A percentile compares a stretch with the other conserved stretches of the same genome.
These are phyloP conservation scores for Schwanniomyces pseudopolymorphus DNA, from an alignment of 805 yeast species.

Conservation along the genomic window DNA sequence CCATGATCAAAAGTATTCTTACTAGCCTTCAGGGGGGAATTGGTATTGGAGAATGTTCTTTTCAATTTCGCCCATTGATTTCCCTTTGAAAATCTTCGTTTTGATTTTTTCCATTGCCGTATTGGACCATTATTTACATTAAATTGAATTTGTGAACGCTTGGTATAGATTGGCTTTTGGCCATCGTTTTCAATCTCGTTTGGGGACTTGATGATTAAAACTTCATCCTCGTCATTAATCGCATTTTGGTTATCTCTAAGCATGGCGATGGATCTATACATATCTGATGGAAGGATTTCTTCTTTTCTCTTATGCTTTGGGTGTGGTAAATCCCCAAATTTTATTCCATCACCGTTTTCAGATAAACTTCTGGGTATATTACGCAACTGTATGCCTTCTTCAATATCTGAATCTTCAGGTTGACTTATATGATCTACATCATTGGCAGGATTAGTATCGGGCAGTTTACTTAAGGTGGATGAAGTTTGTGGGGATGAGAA, in stretches of 20 bases:
- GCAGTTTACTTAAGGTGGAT: slow-evolving; percentile 5
- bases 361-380: neutral
- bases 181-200: slow-evolving; percentile 55
- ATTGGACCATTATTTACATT: slow-evolving; percentile 14
- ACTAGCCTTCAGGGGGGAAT: slow-evolving; percentile 1
- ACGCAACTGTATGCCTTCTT: slow-evolving; percentile 5
- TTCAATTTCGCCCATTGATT: slow-evolving; percentile 22
- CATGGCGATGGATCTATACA: slow-evolving; percentile 81
- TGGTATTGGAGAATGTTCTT: slow-evolving; percentile 22
- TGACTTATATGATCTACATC: slow-evolving; percentile 37
- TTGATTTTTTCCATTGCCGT: slow-evolving; percentile 12
- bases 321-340: slow-evolving; percentile 60
- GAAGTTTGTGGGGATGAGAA: slow-evolving; percentile 14
- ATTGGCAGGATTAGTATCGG: slow-evolving; percentile 5
- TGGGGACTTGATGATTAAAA: slow-evolving; percentile 75
- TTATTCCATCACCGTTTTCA: slow-evolving; percentile 37
- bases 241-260: slow-evolving; percentile 55
- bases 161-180: slow-evolving; percentile 36
- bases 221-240: slow-evolving; percentile 59
- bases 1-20: slow-evolving; percentile 13
- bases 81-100: slow-evolving; percentile 6
- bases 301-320: slow-evolving; percentile 44
- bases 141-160: slow-evolving; percentile 27
- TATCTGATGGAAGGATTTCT: slow-evolving; percentile 72
- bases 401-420: slow-evolving; percentile 39